Evolutionary conservation across 768 basidiomycete genomes (phyloP).

Genomic region (Xerocomellus intermedius): DNA sequence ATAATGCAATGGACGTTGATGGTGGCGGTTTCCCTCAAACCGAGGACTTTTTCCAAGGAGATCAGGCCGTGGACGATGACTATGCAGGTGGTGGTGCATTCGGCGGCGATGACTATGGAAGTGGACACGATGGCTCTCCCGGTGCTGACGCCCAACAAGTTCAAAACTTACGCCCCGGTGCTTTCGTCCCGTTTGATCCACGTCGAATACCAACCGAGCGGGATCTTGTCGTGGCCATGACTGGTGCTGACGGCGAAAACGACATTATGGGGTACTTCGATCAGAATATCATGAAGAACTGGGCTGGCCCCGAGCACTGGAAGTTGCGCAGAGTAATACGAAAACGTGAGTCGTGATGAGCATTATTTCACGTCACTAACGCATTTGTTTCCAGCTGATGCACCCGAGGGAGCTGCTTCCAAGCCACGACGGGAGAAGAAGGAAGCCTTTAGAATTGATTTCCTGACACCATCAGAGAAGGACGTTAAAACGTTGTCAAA

Average conservation of each 20-base stretch:
- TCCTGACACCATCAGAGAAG: constrained; percentile 58
- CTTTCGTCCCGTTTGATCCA: constrained; percentile 82
- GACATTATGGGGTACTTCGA: constrained; percentile 88
- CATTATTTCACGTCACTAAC: background rate
- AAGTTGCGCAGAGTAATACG: constrained; percentile 82
- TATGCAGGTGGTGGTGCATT: constrained; percentile 38
- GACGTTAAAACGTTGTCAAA: constrained; percentile 59
- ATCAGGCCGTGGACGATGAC: constrained; percentile 52
- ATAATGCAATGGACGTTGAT: constrained; percentile 40
- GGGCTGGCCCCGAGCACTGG: constrained; percentile 99
- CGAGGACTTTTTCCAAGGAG: constrained; percentile 71
- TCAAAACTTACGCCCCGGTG: constrained; percentile 41
- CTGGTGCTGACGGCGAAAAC: constrained; percentile 56
- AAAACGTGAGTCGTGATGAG: constrained; percentile 51
- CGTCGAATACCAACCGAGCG: constrained; percentile 70
- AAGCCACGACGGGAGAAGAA: constrained; percentile 70
- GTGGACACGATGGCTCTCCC: constrained; percentile 42
- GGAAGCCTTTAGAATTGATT: constrained; percentile 81
- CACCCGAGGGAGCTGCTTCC: constrained; percentile 47
- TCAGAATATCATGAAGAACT: constrained; percentile 81
- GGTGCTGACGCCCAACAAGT: constrained; percentile 41
- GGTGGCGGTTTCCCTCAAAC: constrained; percentile 38
- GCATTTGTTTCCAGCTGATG: constrained; percentile 39
- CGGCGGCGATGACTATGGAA: constrained; percentile 43
- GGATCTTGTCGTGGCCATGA: constrained; percentile 86